phyloP scores from a whole-genome alignment of 2,329 filamentous ascomycete species.

The Verticillium albo-atrum region DNA sequence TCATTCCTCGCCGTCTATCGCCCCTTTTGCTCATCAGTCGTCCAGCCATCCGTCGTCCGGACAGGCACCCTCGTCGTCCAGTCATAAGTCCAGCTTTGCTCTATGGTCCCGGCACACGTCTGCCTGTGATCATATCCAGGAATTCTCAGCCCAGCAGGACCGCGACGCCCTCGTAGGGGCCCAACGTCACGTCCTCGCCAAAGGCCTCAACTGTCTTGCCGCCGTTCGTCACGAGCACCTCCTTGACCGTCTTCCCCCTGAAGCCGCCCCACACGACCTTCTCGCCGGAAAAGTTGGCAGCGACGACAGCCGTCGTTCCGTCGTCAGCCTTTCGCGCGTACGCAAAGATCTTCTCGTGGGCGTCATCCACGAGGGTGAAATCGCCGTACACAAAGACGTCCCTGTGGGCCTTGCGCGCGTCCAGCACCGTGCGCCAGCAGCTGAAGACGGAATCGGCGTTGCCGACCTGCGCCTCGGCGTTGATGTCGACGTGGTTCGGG shows the following conservation, averaged over 20 bases:
- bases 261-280: conserved; percentile 23
- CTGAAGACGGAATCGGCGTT: conserved; percentile 49
- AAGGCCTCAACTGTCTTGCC: conserved; percentile 24
- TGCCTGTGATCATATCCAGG: no score
- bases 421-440: conserved; percentile 59
- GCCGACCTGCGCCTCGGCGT: conserved; percentile 50
- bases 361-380: conserved; percentile 32
- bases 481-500: conserved; percentile 57
- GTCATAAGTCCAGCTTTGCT: not conserved
- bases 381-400: conserved; percentile 65
- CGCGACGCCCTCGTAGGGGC: conserved; percentile 30
- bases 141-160: conserved; percentile 22
- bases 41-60: no score
- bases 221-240: conserved; percentile 28
- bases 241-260: conserved; percentile 17
- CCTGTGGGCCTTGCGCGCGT: conserved; percentile 53
- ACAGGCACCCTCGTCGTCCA: not conserved
- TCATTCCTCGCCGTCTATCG: not conserved
- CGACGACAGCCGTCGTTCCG: conserved; percentile 27
- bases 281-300: conserved; percentile 32
- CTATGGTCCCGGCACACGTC: not conserved
- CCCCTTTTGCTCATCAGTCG: not conserved
- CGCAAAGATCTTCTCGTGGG: conserved; percentile 30
- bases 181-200: conserved; percentile 22
- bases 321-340: conserved; percentile 27